Percentiles rank a stretch among this genome's conserved stretches.
Conservation (phyloP, 352 stramenopile genomes). For the Globisporangium spinosum region DNA sequence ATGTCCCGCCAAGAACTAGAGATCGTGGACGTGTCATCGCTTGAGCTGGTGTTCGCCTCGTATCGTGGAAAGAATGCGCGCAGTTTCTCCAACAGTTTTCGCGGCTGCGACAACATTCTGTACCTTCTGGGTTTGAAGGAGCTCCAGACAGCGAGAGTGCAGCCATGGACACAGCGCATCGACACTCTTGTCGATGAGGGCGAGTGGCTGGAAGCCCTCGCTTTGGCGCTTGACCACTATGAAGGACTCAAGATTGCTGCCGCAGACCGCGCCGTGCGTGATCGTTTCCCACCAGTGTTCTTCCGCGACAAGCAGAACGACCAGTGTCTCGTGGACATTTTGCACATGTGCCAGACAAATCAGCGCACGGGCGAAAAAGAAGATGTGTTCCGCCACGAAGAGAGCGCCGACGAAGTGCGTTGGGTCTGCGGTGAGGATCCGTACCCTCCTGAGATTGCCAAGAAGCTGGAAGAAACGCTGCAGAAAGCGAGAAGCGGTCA, state of each 20-base stretch:
- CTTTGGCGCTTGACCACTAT: constrained; percentile 94
- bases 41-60: constrained; percentile 93
- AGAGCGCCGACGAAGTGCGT: constrained; percentile 78
- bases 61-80: constrained; percentile 82
- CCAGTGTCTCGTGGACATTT: constrained; percentile 85
- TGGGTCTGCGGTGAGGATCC: constrained; percentile 81
- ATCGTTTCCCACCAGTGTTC: constrained; percentile 86
- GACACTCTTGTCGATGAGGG: constrained; percentile 93
- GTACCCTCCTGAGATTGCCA: constrained; percentile 72
- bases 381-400: constrained; percentile 82
- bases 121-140: constrained; percentile 92
- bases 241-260: constrained; percentile 88
- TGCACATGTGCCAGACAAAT: constrained; percentile 90
- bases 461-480: constrained; percentile 82
- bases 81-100: constrained; percentile 88
- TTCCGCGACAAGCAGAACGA: constrained; percentile 88
- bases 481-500: constrained; percentile 80
- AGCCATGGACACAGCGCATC: constrained; percentile 92
- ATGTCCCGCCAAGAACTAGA: constrained; percentile 95
- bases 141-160: constrained; percentile 87
- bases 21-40: constrained; percentile 91
- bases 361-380: constrained; percentile 85
- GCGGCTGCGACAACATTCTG: constrained; percentile 91
- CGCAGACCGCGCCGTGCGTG: constrained; percentile 71
- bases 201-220: constrained; percentile 96